Evolutionary conservation across 2,329 filamentous ascomycete genomes (phyloP).

Genomic region (Neofusicoccum ribis): DNA sequence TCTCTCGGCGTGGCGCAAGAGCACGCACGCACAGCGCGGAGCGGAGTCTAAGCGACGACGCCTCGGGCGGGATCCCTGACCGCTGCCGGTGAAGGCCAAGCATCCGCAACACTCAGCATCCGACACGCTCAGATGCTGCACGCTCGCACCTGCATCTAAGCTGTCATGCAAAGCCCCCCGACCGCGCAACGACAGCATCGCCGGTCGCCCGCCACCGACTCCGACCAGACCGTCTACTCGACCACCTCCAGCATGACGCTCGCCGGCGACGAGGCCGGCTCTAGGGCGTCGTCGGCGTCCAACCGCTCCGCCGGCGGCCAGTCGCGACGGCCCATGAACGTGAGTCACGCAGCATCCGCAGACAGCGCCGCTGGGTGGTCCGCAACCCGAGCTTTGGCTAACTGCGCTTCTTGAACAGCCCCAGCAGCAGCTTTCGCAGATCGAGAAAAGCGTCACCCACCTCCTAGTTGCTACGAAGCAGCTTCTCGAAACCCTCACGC

Average conservation of each 20-base stretch:
- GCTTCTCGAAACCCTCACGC: slow-evolving; percentile 91
- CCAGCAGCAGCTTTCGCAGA: slow-evolving; percentile 82
- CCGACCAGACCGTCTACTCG: slow-evolving; percentile 28
- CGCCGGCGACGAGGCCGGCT: slow-evolving; percentile 54
- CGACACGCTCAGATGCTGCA: slow-evolving; percentile 18
- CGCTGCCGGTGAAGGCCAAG: background rate
- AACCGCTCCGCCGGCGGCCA: slow-evolving; percentile 57
- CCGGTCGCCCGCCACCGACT: slow-evolving; percentile 25
- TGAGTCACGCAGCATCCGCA: slow-evolving; percentile 27
- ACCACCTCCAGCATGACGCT: slow-evolving; percentile 56
- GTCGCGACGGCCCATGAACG: slow-evolving; percentile 36
- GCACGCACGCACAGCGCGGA: slow-evolving; percentile 16
- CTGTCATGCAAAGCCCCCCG: slow-evolving; percentile 22
- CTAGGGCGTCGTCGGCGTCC: slow-evolving; percentile 67
- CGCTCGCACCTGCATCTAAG: slow-evolving; percentile 8
- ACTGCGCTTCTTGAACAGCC: slow-evolving; percentile 48
- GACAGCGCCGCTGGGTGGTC: slow-evolving; percentile 1
- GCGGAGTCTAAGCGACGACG: slow-evolving; percentile 19
- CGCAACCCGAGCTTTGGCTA: background rate
- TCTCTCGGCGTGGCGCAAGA: slow-evolving; percentile 11
- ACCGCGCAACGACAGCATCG: slow-evolving; percentile 21
- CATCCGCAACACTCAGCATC: slow-evolving; percentile 13
- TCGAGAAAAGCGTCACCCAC: slow-evolving; percentile 98
- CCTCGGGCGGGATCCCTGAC: slow-evolving; percentile 16
- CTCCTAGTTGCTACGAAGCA: slow-evolving; percentile 97